Evolutionary conservation across 2,329 filamentous ascomycete genomes (phyloP), one percentile per base, ranked within the genome.

Genomic region (Ceratocystis alfenasii): DNA sequence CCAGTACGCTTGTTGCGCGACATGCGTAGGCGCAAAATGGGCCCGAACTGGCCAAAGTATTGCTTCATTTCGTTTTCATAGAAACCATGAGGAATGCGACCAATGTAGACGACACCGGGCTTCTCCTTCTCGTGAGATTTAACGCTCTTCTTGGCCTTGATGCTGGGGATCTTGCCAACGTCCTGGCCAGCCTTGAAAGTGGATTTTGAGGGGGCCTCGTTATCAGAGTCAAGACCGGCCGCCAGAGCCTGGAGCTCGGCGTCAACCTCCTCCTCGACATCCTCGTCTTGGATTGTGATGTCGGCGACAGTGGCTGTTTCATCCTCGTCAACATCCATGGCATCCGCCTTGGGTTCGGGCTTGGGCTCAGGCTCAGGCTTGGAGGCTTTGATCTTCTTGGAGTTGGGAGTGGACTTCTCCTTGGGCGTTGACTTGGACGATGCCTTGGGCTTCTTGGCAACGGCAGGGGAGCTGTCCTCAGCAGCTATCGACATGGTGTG

Each of bases 51-150:
- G 65, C 86, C 83, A 74, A 97, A 95, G 80, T 97, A 99, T 70
- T 87, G 85, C 71, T 85, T 86, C 88, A 99, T 95, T 78, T 97
- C 88, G 72, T 91, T 84, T 78, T 99, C 94, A 81, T 93, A 97
- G 84, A 99, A 99, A 77, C 94, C 78, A 77, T 94, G 90, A 48
- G 92, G 92, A 68, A 96, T 87, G 70, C 91, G 90, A 74, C 90
- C 91, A 72, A 99, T 81, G 77, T 96, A 97, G 72, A 97, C 81
- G 50, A 94, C 87, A 60, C 92, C 93, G 1, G 89, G 84, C 63
- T 83, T 81, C 60, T 81, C 79, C 66, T 78, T 78, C 22, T 72
- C 72, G 36, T 68, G 70, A 33, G 70, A 71, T 70, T 76, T 74
- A 30, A 77, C 75, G 30, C 66, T 66, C 69, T 75, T 72, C 61